Base-by-base conservation (phyloP, 164 flowering plant species). In the Buxus sempervirens region DNA sequence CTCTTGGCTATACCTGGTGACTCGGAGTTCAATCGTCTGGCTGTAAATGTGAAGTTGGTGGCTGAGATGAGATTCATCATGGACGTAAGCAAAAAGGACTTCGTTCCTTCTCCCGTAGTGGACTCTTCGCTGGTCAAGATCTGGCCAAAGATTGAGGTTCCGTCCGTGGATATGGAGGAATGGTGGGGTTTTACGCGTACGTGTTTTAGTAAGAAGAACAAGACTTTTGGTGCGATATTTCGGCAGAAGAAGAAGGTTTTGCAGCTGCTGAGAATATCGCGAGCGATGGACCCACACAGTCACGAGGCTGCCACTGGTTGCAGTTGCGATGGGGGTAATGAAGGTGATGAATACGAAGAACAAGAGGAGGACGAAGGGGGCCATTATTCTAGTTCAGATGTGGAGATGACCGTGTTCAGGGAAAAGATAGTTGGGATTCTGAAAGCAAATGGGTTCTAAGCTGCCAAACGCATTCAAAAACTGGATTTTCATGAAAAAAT, bases 41-140 rank as follows among this genome's bases (percentile, higher is more conserved):
- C 97, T 45, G 97, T 88, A 54, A 95, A 95, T 71, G 90, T 92
- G 72, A 87, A 85, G 74, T 77, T 92, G 75, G 84, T 87, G 58
- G 97, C 99, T 14, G 86, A 88, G 13, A 92, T 90, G 21, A 84
- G 92, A 74, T 80, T 82, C 70, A 73, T 92, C 23, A 89, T 90
- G 97, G 84, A 90, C 64, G 97, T 92, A 22, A 92, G 97, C 81
- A 92, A 88, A 80, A 85, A 85, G 74, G 97, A 95, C 68, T 95
- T 95, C 73, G 66, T 90, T 45, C 99, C 99, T 5, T 70, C 77
- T 49, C 97, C 97, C 0, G 90, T 82, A 77, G 99, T 95, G 12
- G 99, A 95, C 70, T 95, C 97, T 0, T 90, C 97, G 0, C 93
- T 92, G 15, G 89, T 95, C 19, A 83, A 79, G 27, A 83, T 95